Evolutionary conservation across 2,329 filamentous ascomycete genomes (phyloP).

Genomic region (Aspergillus cejpii): DNA sequence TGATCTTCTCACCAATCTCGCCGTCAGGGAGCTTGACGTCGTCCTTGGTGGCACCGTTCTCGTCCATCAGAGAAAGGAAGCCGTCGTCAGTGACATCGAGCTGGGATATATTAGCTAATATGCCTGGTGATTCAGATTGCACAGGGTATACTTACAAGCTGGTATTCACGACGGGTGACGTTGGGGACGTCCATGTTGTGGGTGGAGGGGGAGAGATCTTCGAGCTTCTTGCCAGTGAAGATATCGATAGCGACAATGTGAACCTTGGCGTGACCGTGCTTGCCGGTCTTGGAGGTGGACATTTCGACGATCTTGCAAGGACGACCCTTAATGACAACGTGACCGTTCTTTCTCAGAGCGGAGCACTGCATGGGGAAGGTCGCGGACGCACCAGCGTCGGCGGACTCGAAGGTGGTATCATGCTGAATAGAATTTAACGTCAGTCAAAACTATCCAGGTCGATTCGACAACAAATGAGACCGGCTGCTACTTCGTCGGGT

Average conservation of each 20-base stretch:
- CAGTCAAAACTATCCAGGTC: constrained; percentile 9
- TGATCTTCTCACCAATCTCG: constrained; percentile 82
- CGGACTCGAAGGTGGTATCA: constrained; percentile 78
- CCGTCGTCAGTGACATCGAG: constrained; percentile 89
- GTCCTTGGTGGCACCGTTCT: constrained; percentile 81
- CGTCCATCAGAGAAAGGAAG: constrained; percentile 89
- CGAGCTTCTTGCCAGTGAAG: constrained; percentile 99
- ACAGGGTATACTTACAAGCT: constrained; percentile 67
- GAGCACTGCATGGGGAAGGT: constrained; percentile 99
- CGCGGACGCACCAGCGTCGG: constrained; percentile 89
- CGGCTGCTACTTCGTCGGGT: background rate
- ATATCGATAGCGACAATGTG: constrained; percentile 97
- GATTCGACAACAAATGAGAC: background rate
- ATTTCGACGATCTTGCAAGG: constrained; percentile 99
- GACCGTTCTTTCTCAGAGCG: constrained; percentile 97
- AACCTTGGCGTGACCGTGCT: constrained; percentile 99
- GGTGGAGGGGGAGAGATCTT: constrained; percentile 98
- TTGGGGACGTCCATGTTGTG: constrained; percentile 82
- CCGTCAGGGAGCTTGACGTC: constrained; percentile 90
- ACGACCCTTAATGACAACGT: constrained; percentile 96
- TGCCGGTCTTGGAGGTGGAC: constrained; percentile 99
- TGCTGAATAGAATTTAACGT: constrained; percentile 44
- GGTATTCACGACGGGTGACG: constrained; percentile 83
- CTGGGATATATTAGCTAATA: constrained; percentile 47
- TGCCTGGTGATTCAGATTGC: constrained; percentile 1